Base-by-base conservation (phyloP, 805 yeast genomes). In the Metschnikowia kunwiensis region DNA sequence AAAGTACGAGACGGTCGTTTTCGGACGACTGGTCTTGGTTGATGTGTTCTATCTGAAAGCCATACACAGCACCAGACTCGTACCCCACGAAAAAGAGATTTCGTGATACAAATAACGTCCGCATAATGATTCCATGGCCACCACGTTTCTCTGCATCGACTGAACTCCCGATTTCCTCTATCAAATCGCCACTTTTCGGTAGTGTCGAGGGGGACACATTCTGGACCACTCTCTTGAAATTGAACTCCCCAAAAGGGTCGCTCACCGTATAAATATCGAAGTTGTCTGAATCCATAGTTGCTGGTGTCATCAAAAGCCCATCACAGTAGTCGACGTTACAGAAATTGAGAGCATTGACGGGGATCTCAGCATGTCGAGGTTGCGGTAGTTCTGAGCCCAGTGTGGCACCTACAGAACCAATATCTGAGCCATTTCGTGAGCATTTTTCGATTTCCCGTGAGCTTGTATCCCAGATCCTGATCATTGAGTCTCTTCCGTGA, bases 271-370 rank as follows among this genome's bases (percentile, higher is more conserved):
- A 82, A 1, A 86, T 53, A 50, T 85, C 95, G 43, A 83, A 70
- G 22, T 69, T 68, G 26, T 80, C 76, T 0, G 93, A 78, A 49
- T 77, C 75, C 7, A 68, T 56, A 0, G 87, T 76, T 12, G 81
- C 78, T 0, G 95, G 87, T 1, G 85, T 74, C 5, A 80, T 52
- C 17, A 77, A 38, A 7, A 47, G 37, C 9, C 40, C 50, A 16
- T 30, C 38, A 12, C 18, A 20, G 10, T 45, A 46, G 11, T 60
- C 52, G n/a, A 80, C 77, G 36, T 79, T 77, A 47, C 87, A 74
- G 55, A 81, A 86, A 49, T 84, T 86, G 44, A 86, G 61, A 4
- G 86, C 68, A 55, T 86, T 86, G 27, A 83, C 82, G 5, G 88
- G 88, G 46, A 82, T 65, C 12, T 73, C 69, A 1, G 63, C 55